Evolutionary conservation across 371 early-diverging fungal species (phyloP).

Genomic region (Rhizopus stolonifer): DNA sequence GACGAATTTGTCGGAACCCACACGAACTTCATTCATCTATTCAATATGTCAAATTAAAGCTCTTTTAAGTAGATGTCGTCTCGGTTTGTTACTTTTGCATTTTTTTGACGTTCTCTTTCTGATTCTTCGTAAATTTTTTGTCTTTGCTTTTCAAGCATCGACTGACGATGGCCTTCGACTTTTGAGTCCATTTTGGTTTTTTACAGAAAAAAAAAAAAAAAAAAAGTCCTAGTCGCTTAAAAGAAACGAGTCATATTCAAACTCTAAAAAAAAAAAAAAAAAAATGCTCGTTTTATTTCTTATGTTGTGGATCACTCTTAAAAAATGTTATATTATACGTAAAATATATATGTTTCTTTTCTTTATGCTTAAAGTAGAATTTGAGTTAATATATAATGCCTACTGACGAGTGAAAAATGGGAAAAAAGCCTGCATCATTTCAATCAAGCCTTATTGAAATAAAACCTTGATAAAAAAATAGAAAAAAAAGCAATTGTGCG

Average conservation of each 20-base stretch:
- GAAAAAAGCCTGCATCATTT: too few relatives aligned
- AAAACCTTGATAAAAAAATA: too few relatives aligned
- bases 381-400: too few relatives aligned
- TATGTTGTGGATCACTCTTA: too few relatives aligned
- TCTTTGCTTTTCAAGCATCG: slow-evolving; percentile 74
- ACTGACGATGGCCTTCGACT: slow-evolving; percentile 69
- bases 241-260: neutral
- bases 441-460: too few relatives aligned
- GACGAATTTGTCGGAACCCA: slow-evolving; percentile 82
- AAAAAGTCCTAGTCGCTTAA: neutral
- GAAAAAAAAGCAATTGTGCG: too few relatives aligned
- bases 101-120: slow-evolving; percentile 75
- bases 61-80: neutral
- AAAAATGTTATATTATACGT: too few relatives aligned
- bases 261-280: too few relatives aligned
- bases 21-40: slow-evolving; percentile 71
- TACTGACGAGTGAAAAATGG: too few relatives aligned
- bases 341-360: too few relatives aligned
- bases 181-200: slow-evolving; percentile 47
- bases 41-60: slow-evolving; percentile 8
- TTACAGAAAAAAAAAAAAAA: neutral
- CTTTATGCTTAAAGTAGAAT: too few relatives aligned
- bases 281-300: too few relatives aligned
- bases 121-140: slow-evolving; percentile 73
- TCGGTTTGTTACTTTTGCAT: slow-evolving; percentile 71